Base-by-base conservation (phyloP, 1,284 basidiomycete species). In the Tylopilus sp. region DNA sequence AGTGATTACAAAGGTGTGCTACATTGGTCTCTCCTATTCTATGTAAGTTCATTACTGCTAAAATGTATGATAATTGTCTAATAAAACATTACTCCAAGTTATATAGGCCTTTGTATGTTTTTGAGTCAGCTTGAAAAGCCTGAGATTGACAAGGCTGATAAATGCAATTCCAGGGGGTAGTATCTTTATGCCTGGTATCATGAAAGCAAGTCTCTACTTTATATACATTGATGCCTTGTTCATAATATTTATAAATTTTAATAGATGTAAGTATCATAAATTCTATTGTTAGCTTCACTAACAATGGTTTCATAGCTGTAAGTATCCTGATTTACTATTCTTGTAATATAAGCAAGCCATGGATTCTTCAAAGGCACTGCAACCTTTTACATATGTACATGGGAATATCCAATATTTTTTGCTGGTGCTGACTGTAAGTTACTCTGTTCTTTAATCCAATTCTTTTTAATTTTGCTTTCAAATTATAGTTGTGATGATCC, bases 1-100 rank as follows among this genome's bases (percentile, higher is more conserved):
- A 28, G 37, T 11, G 10, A 1, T 25, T 11, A 4, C 3, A 7
- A 20, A 61, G 58, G 48, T 59, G 6, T 59, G 56, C 4, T 59
- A 59, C 45, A 1, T 44, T 20, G 60, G 60, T 13, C 37, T 62
- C 22, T 52, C 22, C 7, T 48, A n/a, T 14, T 35, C 15, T 6
- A 48, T 61, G 59, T 60, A 46, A 1, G 59, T 57, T 24, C 8
- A 33, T 36, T 7, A 17, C 20, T 42, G 7, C 14, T 19, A 6
- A 10, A 5, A 28, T 19, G 10, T 20, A n/a, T 20, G 9, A 4
- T 10, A 25, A 6, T 7, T 9, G 24, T 5, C 35, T 57, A 15
- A 56, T 10, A 14, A 6, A 4, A 17, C 13, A 4, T 3, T 17
- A 5, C 19, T 0, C 10, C 15, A 44, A 59, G 58, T 14, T 6